These are phyloP conservation scores for Gryganskiella cystojenkinii DNA, from an alignment of 192 early-diverging fungal genomes.

Conservation along the genomic window DNA sequence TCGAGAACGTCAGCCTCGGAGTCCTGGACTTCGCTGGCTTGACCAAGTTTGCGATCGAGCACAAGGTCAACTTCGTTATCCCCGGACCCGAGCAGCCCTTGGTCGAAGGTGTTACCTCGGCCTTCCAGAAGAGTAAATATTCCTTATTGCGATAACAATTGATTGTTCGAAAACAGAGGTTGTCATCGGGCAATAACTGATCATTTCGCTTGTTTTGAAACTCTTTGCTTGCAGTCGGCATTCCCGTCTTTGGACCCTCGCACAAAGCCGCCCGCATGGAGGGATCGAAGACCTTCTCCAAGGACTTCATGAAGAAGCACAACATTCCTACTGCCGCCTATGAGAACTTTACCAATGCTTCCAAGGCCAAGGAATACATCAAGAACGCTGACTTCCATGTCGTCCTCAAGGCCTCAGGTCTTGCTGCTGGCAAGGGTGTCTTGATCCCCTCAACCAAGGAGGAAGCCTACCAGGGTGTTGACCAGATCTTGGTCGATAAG, in stretches of 20 bases:
- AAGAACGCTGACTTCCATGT: slow-evolving; percentile 34
- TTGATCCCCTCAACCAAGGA: slow-evolving; percentile 85
- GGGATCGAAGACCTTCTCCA: slow-evolving; percentile 98
- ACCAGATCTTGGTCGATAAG: slow-evolving; percentile 89
- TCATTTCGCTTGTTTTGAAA: no score
- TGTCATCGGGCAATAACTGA: no score
- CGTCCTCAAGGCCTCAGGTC: slow-evolving; percentile 84
- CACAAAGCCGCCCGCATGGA: slow-evolving; percentile 90
- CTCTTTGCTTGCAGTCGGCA: slow-evolving; percentile 69
- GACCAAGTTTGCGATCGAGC: slow-evolving; percentile 80
- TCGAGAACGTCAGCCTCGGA: slow-evolving; percentile 83
- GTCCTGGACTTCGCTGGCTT: slow-evolving; percentile 79
- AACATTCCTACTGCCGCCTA: slow-evolving; percentile 96
- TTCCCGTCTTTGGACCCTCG: slow-evolving; percentile 94
- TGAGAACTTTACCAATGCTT: slow-evolving; percentile 56
- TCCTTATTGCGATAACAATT: slow-evolving; percentile 53
- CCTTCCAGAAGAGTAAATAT: slow-evolving; percentile 81
- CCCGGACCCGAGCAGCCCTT: slow-evolving; percentile 97
- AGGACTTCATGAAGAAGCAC: slow-evolving; percentile 98
- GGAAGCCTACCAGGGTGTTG: slow-evolving; percentile 88
- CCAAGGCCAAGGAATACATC: slow-evolving; percentile 21
- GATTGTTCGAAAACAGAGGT: no score
- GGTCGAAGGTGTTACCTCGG: slow-evolving; percentile 88
- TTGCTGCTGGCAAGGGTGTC: slow-evolving; percentile 99
- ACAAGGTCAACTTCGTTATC: slow-evolving; percentile 85